Evolutionary conservation across 2,329 filamentous ascomycete genomes (phyloP), one percentile per base, ranked within the genome.

Genomic region (Diaporthe caulivora): DNA sequence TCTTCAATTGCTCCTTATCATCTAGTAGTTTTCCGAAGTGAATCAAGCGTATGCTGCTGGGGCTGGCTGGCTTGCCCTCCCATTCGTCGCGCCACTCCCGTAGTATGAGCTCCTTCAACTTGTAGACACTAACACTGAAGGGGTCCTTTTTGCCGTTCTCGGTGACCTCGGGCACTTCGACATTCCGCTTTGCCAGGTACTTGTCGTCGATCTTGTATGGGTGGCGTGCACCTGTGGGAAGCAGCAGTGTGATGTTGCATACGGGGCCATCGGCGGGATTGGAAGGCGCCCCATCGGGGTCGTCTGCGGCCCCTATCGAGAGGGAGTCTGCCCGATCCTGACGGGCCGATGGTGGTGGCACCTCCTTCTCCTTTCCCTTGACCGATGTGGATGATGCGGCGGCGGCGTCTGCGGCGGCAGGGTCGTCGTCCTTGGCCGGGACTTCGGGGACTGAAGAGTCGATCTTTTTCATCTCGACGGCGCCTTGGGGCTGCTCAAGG

Each of bases 71-170:
- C 80, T 94, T 92, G 21, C 92, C 86, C 79, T 98, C 95, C 96
- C 96, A 98, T 81, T 98, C 94, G 78, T 92, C 92, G 77, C 95
- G 89, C 96, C 96, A 98, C 82, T 98, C 95, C 78, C 94, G 89
- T 86, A 97, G 90, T 81, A 98, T 98, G 80, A 98, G 86, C 84
- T 98, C 95, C 84, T 98, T 98, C 77, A 98, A 86, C 3, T 94
- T 97, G 81, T 98, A 98, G 67, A 98, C 93, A 77, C 94, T 97
- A 84, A 98, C 95, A 80, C 92, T 94, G 80, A 95, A 95, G 1
- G 95, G 95, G 80, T 98, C 95, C 76, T 90, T 88, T 75, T 84
- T 87, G 42, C 91, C 91, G 34, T 83, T 81, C 73, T 89, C 87
- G 13, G 87, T 89, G 76, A 89, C 84, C 42, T 92, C 92, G 26